Evolutionary conservation across 2,329 filamentous ascomycete genomes (phyloP), one percentile per base, ranked within the genome.

Genomic region (Ophiobolus disseminans): DNA sequence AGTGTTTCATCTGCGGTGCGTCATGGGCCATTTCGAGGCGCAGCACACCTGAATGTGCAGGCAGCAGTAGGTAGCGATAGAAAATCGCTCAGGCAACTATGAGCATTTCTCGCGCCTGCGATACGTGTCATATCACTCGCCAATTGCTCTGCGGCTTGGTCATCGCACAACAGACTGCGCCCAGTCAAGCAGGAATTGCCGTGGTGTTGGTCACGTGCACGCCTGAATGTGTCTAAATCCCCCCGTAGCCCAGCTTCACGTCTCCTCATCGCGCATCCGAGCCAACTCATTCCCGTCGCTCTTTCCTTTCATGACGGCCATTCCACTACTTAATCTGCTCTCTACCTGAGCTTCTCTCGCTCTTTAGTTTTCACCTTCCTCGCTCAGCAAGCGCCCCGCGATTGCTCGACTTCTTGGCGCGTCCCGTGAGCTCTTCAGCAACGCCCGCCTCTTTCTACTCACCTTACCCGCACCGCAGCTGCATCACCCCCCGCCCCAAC

Each of bases 31-130:
- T 40, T 35, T 40, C 28, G 55, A 48, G 62, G 60, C 59, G 53
- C 40, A 53, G 57, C 44, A 47, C 36, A 43, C 44, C 46, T 57
- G 43, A 53, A 37, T 45, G 44, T 28, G 42, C 41, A 72, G 69
- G 69, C 66, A 72, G 58, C 68, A 58, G 55, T 49, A 71, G 66
- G 65, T 62, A 70, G 43, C 55, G 34, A 35, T 42, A 60, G 58
- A 60, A 55, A 58, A 25, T 48, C 32, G 28, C 38, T 37, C 55
- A 68, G 62, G 60, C 56, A 60, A 25, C 51, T 28, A 34, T 22
- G 23, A 41, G 43, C 42, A 43, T 11, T 19, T 23, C 23, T 35
- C 37, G 50, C 40, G 50, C 42, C 37, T 48, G 30, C 8, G n/a
- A 32, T 14, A 38, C 21, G 11, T 20, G 26, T 13, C 34, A 20